A percentile compares a stretch with the other conserved stretches of the same genome.
Conservation (phyloP, 2,329 filamentous ascomycete genomes). For the Colletotrichum tofieldiae region DNA sequence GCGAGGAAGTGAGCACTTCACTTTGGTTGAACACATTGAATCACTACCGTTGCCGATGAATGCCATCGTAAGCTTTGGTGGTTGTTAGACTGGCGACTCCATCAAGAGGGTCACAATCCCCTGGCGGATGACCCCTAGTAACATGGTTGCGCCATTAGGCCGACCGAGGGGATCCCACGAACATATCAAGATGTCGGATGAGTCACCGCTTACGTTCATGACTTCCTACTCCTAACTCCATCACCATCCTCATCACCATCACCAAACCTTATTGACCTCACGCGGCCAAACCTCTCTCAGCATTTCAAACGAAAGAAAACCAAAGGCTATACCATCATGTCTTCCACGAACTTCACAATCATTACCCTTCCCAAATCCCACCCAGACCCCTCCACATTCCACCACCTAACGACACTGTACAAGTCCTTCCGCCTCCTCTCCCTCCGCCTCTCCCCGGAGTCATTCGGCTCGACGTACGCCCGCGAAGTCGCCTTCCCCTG, state of each 20-base stretch:
- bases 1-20: no score
- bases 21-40: not conserved
- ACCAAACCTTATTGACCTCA: not conserved
- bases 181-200: not conserved
- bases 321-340: not conserved
- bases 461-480: constrained; percentile 35
- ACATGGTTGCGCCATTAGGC: not conserved
- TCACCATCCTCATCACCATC: not conserved
- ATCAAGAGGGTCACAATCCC: no score
- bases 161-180: not conserved
- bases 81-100: no score
- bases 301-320: not conserved
- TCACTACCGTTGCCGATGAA: not conserved
- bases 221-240: not conserved
- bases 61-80: no score
- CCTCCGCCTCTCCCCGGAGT: constrained; percentile 28
- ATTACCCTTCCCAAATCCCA: constrained; percentile 25
- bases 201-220: not conserved
- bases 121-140: no score
- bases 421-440: constrained; percentile 36
- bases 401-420: constrained; percentile 12
- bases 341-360: not conserved
- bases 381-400: not conserved
- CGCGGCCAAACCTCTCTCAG: not conserved
- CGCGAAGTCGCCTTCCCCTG: constrained; percentile 27